Evolutionary conservation across 129 eudicot species (phyloP), one percentile per base, ranked within the genome.

Genomic region (Saposhnikovia divaricata): DNA sequence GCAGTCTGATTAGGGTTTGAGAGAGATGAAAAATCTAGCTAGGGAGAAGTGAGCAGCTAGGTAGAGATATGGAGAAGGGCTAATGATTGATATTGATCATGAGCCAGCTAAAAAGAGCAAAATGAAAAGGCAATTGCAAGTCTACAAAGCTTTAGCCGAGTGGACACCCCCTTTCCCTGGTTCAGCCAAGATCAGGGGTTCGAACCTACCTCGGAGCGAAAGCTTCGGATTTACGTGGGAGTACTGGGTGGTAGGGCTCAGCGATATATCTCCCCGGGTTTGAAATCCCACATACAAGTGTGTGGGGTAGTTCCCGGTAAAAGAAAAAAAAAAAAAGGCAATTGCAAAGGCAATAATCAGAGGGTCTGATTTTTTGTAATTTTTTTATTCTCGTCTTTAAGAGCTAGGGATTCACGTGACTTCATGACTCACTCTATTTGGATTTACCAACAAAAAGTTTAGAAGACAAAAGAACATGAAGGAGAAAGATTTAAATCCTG

Each of bases 361-460:
- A 66, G 72, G 42, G 72, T 15, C 23, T n/a, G 68, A 9, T 59
- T 59, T 59, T 59, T n/a, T 59, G 15, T 59, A 2, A n/a, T 9
- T 23, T 9, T 8, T 59, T 23, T 59, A 31, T 75, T 37, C 78
- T 71, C 63, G 77, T 70, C 70, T 82, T 87, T 82, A 84, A 75
- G 84, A 9, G 39, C 47, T 25, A 78, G 81, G 43, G 80, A 74
- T 84, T 89, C 91, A 86, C 88, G 89, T 89, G 92, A 89, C 87
- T 85, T 81, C 77, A 81, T 81, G 87, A 86, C 84, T 84, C 21
- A 66, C 42, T 2, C 4, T 11, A 3, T 28, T 63, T 66, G 68
- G 31, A 69, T 74, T 74, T 68, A 82, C 81, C 77, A 85, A 72
- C 84, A 87, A 51, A 51, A 81, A 87, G 77, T 80, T 88, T 48